Percentiles rank a stretch among this genome's conserved stretches.
Evolutionary conservation across 257 asterid genomes (phyloP).

Genomic region (Agastache rugosa): DNA sequence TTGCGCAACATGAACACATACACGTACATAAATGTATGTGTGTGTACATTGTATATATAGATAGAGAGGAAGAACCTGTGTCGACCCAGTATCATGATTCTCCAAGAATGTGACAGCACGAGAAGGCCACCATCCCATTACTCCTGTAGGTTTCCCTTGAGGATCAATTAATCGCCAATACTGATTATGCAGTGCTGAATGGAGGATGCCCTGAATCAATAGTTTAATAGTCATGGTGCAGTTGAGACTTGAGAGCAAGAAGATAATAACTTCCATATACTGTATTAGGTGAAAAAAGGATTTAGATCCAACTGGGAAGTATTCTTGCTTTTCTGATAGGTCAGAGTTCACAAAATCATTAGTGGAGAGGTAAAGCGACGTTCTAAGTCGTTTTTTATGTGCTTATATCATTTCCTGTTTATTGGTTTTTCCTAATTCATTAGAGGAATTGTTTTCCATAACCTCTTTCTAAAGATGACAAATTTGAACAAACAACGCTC

Average conservation of each 20-base stretch:
- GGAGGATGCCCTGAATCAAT: constrained; percentile 28
- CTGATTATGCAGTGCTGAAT: constrained; percentile 32
- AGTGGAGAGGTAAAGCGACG: background rate
- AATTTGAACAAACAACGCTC: background rate
- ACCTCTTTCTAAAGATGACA: background rate
- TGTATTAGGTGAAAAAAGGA: background rate
- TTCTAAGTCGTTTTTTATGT: background rate
- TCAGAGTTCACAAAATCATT: background rate
- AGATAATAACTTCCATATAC: background rate
- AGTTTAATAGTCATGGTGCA: constrained; percentile 4
- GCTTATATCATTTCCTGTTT: constrained; percentile 4
- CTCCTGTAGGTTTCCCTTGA: constrained; percentile 70
- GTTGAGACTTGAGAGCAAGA: constrained; percentile 10
- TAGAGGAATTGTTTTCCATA: background rate
- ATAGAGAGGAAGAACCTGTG: constrained; percentile 48
- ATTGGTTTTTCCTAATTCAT: background rate
- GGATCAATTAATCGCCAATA: constrained; percentile 65
- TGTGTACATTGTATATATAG: background rate
- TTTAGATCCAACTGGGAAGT: background rate
- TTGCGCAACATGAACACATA: background rate
- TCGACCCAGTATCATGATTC: constrained; percentile 72
- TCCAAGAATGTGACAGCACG: constrained; percentile 70
- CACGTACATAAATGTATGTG: background rate
- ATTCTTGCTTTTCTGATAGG: background rate
- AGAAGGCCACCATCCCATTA: constrained; percentile 76